Evolutionary conservation across 2,329 filamentous ascomycete species (phyloP).

Genomic region (Talaromyces marneffei): DNA sequence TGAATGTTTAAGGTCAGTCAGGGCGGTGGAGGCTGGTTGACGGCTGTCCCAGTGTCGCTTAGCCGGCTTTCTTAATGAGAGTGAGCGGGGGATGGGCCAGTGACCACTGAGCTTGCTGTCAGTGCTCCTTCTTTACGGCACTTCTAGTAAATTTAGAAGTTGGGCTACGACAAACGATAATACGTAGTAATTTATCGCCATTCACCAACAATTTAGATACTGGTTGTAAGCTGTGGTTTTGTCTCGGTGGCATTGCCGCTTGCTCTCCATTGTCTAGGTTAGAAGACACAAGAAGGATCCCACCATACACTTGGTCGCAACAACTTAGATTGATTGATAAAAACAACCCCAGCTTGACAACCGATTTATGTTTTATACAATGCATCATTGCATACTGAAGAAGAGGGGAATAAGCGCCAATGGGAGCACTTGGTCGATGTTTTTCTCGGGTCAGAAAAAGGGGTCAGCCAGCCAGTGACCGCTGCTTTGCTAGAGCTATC

Average conservation of each 20-base stretch:
- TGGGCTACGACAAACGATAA: background rate
- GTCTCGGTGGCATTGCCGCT: background rate
- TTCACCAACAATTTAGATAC: background rate
- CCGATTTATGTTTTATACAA: background rate
- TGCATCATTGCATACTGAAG: background rate
- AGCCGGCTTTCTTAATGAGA: constrained; percentile 29
- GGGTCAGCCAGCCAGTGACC: constrained; percentile 1
- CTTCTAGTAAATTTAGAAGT: background rate
- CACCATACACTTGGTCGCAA: background rate
- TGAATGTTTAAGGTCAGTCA: constrained; percentile 1
- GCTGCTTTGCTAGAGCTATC: background rate
- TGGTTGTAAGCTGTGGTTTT: background rate
- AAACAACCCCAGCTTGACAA: background rate
- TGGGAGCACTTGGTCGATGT: background rate
- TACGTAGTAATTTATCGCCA: background rate
- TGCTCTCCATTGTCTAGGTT: background rate
- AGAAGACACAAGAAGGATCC: background rate
- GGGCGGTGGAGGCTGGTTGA: constrained; percentile 12
- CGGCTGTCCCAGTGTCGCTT: constrained; percentile 36
- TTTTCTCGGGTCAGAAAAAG: background rate
- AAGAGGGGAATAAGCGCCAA: background rate
- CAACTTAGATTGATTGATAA: background rate
- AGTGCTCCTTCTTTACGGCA: background rate
- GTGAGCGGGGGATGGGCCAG: constrained; percentile 26
- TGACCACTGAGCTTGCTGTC: background rate